Base-by-base conservation (phyloP, 345 rosid species). In the Lepidium sativum region DNA sequence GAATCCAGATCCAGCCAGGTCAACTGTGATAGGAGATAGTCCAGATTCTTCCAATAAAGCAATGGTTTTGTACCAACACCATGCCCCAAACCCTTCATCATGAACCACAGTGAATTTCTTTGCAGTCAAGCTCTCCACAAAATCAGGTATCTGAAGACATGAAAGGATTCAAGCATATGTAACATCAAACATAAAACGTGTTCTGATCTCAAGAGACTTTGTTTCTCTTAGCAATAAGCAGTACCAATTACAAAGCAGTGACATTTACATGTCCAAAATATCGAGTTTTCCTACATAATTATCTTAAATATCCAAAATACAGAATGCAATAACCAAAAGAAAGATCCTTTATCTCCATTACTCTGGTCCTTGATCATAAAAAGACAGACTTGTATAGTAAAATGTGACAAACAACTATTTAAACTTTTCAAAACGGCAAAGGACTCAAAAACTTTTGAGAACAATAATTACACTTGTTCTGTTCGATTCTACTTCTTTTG, bases 11-110 rank as follows among this genome's bases (percentile, higher is more conserved):
- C 94, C 98, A 16, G 81, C 56, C 35, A 92, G 94, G 80, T 89
- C 96, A 54, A 92, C 49, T 27, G 96, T 86, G 9, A 78, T 65
- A 17, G 97, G 91, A 56, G 54, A 67, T 35, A 87, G 78, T 45
- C 97, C 91, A 7, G 74, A 83, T 79, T 89, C 98, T 78, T 92
- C 97, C 69, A 89, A 68, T 47, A 72, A 82, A 63, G 91, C 83
- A 69, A 92, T 70, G 9, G 85, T 89, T 75, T 92, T 89, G 71
- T 89, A 92, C 97, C 98, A 92, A 81, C 94, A 89, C 97, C 98
- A 92, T 32, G 91, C 96, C 68, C 98, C 98, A 79, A 87, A 92
- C 1, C 97, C 97, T 80, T 85, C 98, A 66, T 97, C 98, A 32
- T 92, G 98, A 34, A 92, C 75, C 54, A 92, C 64, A 63, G 89